These are phyloP conservation scores for Aspergillus steynii DNA, from an alignment of 495 filamentous ascomycete species.

Conservation along the genomic window DNA sequence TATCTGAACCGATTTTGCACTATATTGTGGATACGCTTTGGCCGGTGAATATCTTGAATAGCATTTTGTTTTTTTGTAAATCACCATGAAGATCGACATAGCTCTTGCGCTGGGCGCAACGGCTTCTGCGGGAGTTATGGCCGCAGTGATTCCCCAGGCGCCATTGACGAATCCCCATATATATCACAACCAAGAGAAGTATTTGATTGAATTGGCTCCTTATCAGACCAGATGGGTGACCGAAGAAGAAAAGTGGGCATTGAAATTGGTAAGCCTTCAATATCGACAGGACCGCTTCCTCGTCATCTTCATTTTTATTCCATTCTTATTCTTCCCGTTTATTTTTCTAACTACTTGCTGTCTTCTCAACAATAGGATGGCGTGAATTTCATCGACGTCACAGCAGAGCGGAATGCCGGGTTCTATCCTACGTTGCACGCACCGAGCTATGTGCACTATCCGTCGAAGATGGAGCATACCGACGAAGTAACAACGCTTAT, in stretches of 20 bases:
- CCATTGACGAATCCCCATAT: slow-evolving; percentile 34
- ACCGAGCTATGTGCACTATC: slow-evolving; percentile 54
- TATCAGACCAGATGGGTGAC: slow-evolving; percentile 82
- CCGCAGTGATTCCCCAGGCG: slow-evolving; percentile 38
- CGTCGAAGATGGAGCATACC: slow-evolving; percentile 63
- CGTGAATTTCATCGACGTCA: slow-evolving; percentile 93
- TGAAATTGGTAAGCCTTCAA: slow-evolving; percentile 67
- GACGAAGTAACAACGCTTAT: slow-evolving; percentile 67
- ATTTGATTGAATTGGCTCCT: slow-evolving; percentile 84
- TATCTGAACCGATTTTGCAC: not conserved
- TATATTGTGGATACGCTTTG: not conserved
- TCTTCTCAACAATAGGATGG: slow-evolving; percentile 58
- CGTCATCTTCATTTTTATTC: not conserved
- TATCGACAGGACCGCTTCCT: not conserved
- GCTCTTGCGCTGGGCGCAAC: slow-evolving; percentile 36
- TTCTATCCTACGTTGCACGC: slow-evolving; percentile 32
- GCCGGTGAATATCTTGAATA: not conserved
- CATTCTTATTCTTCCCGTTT: not conserved
- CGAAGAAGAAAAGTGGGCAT: slow-evolving; percentile 91
- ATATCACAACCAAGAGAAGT: slow-evolving; percentile 52
- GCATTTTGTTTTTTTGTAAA: not conserved
- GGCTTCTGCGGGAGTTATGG: slow-evolving; percentile 30
- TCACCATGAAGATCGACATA: slow-evolving; percentile 33
- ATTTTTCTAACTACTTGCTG: slow-evolving; percentile 9
- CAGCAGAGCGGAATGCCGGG: slow-evolving; percentile 53